phyloP scores from a whole-genome alignment of 2,329 filamentous ascomycete species.

The Karstenula rhodostoma region DNA sequence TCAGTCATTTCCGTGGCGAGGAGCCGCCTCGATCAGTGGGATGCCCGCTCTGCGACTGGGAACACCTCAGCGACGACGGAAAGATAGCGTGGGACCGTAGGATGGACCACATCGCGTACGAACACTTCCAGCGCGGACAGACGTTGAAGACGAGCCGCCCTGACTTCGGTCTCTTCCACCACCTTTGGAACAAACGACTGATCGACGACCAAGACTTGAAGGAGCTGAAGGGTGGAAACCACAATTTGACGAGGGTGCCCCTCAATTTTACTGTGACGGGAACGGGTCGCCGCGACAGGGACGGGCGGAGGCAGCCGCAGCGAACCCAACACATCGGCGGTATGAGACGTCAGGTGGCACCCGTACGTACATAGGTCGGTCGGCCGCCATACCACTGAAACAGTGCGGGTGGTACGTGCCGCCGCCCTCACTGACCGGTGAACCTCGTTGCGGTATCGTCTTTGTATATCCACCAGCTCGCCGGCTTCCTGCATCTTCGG shows the following conservation, averaged over 20 bases:
- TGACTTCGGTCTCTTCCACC: slow-evolving; percentile 35
- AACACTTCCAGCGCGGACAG: slow-evolving; percentile 28
- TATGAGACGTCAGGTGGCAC: slow-evolving; percentile 3
- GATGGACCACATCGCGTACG: slow-evolving; percentile 34
- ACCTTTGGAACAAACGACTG: slow-evolving; percentile 37
- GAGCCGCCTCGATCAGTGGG: slow-evolving; percentile 32
- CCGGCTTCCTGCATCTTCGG: slow-evolving; percentile 8
- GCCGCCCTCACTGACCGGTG: slow-evolving; percentile 11
- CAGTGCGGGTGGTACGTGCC: slow-evolving; percentile 8
- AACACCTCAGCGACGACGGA: slow-evolving; percentile 23
- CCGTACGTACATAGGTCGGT: not conserved
- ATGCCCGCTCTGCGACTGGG: slow-evolving; percentile 39
- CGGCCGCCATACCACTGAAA: slow-evolving; percentile 2
- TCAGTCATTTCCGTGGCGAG: slow-evolving; percentile 34
- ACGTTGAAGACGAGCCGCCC: slow-evolving; percentile 31
- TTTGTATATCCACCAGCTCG: not conserved
- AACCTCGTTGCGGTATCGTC: not conserved
- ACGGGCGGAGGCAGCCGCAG: slow-evolving; percentile 18
- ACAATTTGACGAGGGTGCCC: slow-evolving; percentile 26
- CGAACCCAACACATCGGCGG: slow-evolving; percentile 16
- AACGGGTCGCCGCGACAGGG: slow-evolving; percentile 18
- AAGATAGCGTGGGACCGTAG: slow-evolving; percentile 29
- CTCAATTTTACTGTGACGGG: slow-evolving; percentile 24
- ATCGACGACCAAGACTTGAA: slow-evolving; percentile 39
- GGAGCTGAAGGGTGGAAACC: slow-evolving; percentile 35